phyloP scores from a whole-genome alignment of 441 rosid genomes.

The Populus hybrid region DNA sequence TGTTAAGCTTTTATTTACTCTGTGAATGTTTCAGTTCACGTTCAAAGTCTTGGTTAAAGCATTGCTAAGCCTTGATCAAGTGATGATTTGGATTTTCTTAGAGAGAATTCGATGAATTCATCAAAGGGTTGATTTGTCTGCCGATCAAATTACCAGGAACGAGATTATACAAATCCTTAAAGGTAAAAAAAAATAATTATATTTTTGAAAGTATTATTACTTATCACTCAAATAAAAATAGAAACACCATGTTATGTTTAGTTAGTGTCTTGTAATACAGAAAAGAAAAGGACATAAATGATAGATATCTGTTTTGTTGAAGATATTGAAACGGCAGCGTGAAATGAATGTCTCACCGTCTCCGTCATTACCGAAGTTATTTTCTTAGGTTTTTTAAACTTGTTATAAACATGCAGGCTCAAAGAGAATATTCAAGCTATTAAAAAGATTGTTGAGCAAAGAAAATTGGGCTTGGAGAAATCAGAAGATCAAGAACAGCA shows the following conservation, averaged over 20 bases:
- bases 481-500: slow-evolving; percentile 7
- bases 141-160: slow-evolving; percentile 85
- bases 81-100: slow-evolving; percentile 56
- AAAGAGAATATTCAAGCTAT: slow-evolving; percentile 67
- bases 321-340: no score
- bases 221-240: no score
- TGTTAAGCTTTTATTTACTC: background rate
- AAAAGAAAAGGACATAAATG: no score
- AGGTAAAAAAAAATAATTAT: slow-evolving; percentile 29
- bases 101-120: slow-evolving; percentile 65
- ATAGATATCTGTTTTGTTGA: no score
- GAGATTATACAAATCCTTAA: slow-evolving; percentile 70
- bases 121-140: slow-evolving; percentile 77
- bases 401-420: slow-evolving; percentile 53
- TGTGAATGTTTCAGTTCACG: slow-evolving; percentile 51
- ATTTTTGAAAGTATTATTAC: background rate
- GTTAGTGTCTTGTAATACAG: background rate
- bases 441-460: slow-evolving; percentile 44
- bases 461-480: slow-evolving; percentile 32
- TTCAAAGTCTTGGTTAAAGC: slow-evolving; percentile 75
- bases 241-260: background rate
- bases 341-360: no score
- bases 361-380: no score
- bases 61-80: slow-evolving; percentile 75
- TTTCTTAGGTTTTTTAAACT: background rate